Evolutionary conservation across 202 grass and related monocot species (phyloP).

Genomic region (Dendrocalamus latiflorus): DNA sequence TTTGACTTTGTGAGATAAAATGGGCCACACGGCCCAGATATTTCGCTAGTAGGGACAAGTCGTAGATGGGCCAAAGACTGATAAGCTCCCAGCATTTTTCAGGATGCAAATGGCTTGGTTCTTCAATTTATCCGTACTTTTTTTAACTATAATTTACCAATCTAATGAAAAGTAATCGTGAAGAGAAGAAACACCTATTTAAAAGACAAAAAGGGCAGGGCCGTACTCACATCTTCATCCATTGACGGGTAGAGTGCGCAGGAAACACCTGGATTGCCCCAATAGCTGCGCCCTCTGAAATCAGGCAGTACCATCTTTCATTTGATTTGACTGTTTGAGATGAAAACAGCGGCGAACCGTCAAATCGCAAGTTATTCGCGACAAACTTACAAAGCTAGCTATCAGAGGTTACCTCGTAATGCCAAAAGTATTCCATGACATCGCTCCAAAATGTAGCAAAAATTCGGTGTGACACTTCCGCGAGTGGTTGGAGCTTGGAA

Average conservation of each 20-base stretch:
- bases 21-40: neutral
- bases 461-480: neutral
- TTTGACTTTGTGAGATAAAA: neutral
- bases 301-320: neutral
- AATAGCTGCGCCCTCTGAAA: too few relatives aligned
- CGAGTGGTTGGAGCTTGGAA: too few relatives aligned
- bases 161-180: too few relatives aligned
- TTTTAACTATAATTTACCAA: too few relatives aligned
- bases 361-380: too few relatives aligned
- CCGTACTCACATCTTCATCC: neutral
- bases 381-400: too few relatives aligned
- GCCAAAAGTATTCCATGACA: neutral
- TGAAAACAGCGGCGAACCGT: neutral
- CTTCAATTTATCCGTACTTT: neutral
- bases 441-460: neutral
- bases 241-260: too few relatives aligned
- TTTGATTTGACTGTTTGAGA: neutral
- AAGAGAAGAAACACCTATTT: too few relatives aligned
- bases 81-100: neutral
- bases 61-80: neutral
- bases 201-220: too few relatives aligned
- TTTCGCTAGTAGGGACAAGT: neutral
- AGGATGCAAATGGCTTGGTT: neutral
- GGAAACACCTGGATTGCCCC: too few relatives aligned
- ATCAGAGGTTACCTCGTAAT: too few relatives aligned